Percentiles rank a stretch among this genome's conserved stretches.
phyloP scores from a whole-genome alignment of 129 eudicot species.

The Rutidosis leptorrhynchoides region DNA sequence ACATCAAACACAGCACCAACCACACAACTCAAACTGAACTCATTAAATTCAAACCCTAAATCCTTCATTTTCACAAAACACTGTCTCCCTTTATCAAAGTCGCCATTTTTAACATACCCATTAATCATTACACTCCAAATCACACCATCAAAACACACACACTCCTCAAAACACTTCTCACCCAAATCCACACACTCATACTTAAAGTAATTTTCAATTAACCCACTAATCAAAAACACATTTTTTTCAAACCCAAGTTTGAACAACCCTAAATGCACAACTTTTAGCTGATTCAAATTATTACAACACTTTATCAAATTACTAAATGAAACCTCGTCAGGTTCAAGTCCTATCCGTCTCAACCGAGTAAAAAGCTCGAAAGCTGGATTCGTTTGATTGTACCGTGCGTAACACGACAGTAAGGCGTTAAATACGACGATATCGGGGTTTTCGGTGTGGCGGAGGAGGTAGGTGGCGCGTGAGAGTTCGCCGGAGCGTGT shows the following conservation, averaged over 20 bases:
- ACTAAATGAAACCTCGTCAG: slow-evolving; percentile 38
- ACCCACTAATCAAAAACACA: slow-evolving; percentile 48
- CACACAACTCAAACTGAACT: slow-evolving; percentile 39
- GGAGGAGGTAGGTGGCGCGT: slow-evolving; percentile 33
- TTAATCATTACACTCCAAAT: slow-evolving; percentile 52
- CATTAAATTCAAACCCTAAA: slow-evolving; percentile 42
- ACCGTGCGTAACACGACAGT: slow-evolving; percentile 34
- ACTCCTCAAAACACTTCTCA: slow-evolving; percentile 46
- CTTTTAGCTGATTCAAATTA: slow-evolving; percentile 15
- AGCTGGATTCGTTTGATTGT: slow-evolving; percentile 22
- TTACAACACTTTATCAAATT: slow-evolving; percentile 40
- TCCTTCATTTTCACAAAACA: slow-evolving; percentile 34
- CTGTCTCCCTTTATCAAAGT: slow-evolving; percentile 30
- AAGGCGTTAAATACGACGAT: slow-evolving; percentile 38
- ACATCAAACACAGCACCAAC: slow-evolving; percentile 36
- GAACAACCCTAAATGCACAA: slow-evolving; percentile 29
- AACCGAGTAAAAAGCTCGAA: slow-evolving; percentile 34
- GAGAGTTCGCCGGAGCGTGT: slow-evolving; percentile 29
- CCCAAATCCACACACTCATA: slow-evolving; percentile 34
- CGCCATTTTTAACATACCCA: slow-evolving; percentile 46
- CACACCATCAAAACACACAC: slow-evolving; percentile 41
- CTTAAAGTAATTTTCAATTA: slow-evolving; percentile 35
- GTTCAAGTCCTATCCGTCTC: slow-evolving; percentile 21
- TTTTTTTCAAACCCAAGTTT: slow-evolving; percentile 37
- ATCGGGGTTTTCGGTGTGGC: slow-evolving; percentile 35